phyloP scores from a whole-genome alignment of 2,329 filamentous ascomycete genomes.

The Rhynchosporium agropyri region DNA sequence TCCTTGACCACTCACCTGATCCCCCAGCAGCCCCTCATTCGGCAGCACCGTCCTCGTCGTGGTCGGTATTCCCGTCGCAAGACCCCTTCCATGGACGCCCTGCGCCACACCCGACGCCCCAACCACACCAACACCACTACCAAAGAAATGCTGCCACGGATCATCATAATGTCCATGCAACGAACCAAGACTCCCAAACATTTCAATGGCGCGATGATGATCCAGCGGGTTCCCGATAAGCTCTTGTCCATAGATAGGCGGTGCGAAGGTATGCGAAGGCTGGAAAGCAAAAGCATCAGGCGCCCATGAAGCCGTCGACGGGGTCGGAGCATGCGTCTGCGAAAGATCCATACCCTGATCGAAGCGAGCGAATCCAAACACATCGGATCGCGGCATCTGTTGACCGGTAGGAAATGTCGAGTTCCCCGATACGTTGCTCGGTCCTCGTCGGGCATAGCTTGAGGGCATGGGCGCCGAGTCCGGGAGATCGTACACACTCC shows the following conservation, averaged over 20 bases:
- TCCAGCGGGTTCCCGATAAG: conserved; percentile 27
- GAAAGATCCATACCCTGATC: not conserved
- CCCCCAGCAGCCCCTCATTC: too few species aligned
- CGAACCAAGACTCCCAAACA: conserved; percentile 28
- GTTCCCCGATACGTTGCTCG: conserved; percentile 8
- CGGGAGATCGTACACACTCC: conserved; percentile 30
- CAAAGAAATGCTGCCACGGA: conserved; percentile 28
- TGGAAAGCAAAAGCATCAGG: not conserved
- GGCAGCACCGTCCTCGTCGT: not conserved
- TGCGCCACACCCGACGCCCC: not conserved
- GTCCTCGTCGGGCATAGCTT: conserved; percentile 27
- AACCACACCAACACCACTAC: not conserved
- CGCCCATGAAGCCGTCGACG: not conserved
- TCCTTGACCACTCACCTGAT: too few species aligned
- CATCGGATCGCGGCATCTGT: not conserved
- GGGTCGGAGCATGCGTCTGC: not conserved
- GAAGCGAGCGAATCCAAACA: not conserved
- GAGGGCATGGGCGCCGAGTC: conserved; percentile 31
- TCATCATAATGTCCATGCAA: conserved; percentile 36
- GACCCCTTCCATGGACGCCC: not conserved
- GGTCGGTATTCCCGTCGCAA: not conserved
- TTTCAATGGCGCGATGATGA: conserved; percentile 23
- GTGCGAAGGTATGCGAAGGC: not conserved
- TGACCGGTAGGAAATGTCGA: conserved; percentile 13
- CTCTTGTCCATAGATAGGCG: not conserved